phyloP scores from a whole-genome alignment of 805 yeast species.

The Candida boleticola region DNA sequence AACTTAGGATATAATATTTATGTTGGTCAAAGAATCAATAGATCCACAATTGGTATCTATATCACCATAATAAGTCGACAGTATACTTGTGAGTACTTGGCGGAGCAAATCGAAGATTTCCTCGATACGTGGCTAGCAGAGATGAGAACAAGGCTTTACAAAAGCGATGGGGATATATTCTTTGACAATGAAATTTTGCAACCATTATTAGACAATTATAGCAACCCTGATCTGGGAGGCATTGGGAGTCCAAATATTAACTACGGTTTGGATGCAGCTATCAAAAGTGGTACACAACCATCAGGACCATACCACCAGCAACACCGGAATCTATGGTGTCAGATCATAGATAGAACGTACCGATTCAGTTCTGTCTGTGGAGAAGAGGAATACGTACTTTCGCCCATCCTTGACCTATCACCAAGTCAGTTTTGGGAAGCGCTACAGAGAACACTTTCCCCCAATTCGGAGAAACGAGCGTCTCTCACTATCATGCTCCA shows the following conservation, averaged over 20 bases:
- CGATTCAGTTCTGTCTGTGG: conserved; percentile 32
- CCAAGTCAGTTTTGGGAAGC: conserved; percentile 33
- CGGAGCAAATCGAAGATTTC: conserved; percentile 47
- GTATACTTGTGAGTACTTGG: conserved; percentile 39
- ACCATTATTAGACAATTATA: conserved; percentile 31
- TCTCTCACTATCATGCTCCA: conserved; percentile 41
- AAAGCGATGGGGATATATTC: too few species aligned
- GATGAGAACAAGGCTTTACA: conserved; percentile 9
- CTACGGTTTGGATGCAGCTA: conserved; percentile 20
- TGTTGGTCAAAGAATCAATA: conserved; percentile 53
- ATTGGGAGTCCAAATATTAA: conserved; percentile 17
- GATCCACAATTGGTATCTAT: conserved; percentile 57
- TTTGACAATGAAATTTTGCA: conserved; percentile 34
- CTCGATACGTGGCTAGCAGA: conserved; percentile 32
- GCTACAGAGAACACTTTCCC: conserved; percentile 32
- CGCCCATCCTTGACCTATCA: conserved; percentile 27
- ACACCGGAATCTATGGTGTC: conserved; percentile 52
- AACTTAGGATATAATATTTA: conserved; percentile 63
- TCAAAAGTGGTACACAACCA: conserved; percentile 20
- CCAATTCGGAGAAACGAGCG: conserved; percentile 33
- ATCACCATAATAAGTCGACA: conserved; percentile 54
- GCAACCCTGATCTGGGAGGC: conserved; percentile 6
- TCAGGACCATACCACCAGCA: conserved; percentile 13
- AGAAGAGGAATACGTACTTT: conserved; percentile 32
- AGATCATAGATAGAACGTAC: conserved; percentile 45